A percentile compares a stretch with the other conserved stretches of the same genome.
These are phyloP conservation scores for Nemania diffusa DNA, from an alignment of 2,329 filamentous ascomycete genomes.

Conservation along the genomic window DNA sequence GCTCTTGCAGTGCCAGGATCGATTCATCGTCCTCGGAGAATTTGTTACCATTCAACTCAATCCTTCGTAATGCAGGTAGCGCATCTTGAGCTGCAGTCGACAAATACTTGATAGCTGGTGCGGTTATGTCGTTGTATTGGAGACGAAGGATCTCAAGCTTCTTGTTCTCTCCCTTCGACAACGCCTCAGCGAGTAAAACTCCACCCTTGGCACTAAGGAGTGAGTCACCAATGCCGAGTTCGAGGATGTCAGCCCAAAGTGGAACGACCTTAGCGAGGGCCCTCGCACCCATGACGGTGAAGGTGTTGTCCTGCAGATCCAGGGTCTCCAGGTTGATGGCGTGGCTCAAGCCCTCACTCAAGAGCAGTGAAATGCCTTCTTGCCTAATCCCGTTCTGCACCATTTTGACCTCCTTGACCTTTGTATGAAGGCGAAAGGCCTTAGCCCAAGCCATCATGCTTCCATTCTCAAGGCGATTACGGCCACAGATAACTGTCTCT, in stretches of 20 bases:
- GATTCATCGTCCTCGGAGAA: constrained; percentile 86
- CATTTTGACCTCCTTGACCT: constrained; percentile 91
- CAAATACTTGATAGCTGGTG: constrained; percentile 77
- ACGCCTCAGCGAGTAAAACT: constrained; percentile 75
- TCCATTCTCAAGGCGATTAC: constrained; percentile 94
- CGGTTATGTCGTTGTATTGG: constrained; percentile 94
- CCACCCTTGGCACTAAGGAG: constrained; percentile 82
- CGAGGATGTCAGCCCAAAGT: constrained; percentile 78
- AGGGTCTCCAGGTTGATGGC: constrained; percentile 76
- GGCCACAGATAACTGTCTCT: constrained; percentile 96
- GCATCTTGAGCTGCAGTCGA: constrained; percentile 72
- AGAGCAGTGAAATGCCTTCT: constrained; percentile 85
- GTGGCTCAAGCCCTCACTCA: constrained; percentile 80
- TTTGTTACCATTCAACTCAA: constrained; percentile 97
- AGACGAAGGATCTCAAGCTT: constrained; percentile 84
- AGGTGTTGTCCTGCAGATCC: constrained; percentile 98
- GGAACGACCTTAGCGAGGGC: constrained; percentile 80
- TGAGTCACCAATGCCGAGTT: constrained; percentile 91
- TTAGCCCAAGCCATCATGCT: constrained; percentile 96
- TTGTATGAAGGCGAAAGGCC: constrained; percentile 82
- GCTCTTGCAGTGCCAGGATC: constrained; percentile 73
- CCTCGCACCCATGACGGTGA: constrained; percentile 81
- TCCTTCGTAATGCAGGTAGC: constrained; percentile 80
- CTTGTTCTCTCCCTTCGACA: constrained; percentile 79
- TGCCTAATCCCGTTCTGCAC: constrained; percentile 97